Base-by-base conservation (phyloP, 2,329 filamentous ascomycete species). In the Pseudohalonectria lignicola region DNA sequence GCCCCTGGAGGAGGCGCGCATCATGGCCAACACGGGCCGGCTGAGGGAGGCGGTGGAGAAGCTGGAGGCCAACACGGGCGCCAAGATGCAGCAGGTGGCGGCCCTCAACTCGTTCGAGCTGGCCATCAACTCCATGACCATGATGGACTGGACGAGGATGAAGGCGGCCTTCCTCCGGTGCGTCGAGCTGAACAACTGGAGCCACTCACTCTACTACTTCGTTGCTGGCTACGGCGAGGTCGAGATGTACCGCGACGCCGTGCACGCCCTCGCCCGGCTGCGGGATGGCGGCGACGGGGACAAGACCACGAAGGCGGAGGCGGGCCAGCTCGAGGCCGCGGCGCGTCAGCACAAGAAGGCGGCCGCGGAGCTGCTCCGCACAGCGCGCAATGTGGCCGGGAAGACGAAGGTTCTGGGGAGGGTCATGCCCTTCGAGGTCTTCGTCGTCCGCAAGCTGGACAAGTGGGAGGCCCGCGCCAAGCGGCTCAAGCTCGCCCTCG, bases 371-470 rank as follows among this genome's bases (percentile, higher is more conserved):
- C 72, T 82, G 36, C 67, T 95, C 46, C 69, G 74, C 30, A 82
- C 79, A 50, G 84, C 82, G 0, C 81, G 84, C 0, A 69, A 74
- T 0, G 69, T 85, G 36, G 80, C 83, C 0, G 88, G 88, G 29
- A 87, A 84, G 61, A 94, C 94, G 62, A 78, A 77, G 30, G 86
- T 98, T 57, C 85, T 96, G 82, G 82, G 86, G 0, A 76, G 82
- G 17, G 86, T 93, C 50, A 67, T 96, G 10, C 92, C 92, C 0
- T 87, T 98, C 45, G 92, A 98, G 55, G 66, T 82, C 4, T 95
- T 93, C 50, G 78, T 92, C 11, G 68, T 74, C 37, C 78, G 87
- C 41, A 96, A 94, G 62, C 61, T 96, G 12, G 70, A 76, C 39
- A 94, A 94, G 57, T 95, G 88, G 88, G 82, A 93, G 51, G 76